phyloP scores from a whole-genome alignment of 495 filamentous ascomycete species.

The Viridothelium virens region DNA sequence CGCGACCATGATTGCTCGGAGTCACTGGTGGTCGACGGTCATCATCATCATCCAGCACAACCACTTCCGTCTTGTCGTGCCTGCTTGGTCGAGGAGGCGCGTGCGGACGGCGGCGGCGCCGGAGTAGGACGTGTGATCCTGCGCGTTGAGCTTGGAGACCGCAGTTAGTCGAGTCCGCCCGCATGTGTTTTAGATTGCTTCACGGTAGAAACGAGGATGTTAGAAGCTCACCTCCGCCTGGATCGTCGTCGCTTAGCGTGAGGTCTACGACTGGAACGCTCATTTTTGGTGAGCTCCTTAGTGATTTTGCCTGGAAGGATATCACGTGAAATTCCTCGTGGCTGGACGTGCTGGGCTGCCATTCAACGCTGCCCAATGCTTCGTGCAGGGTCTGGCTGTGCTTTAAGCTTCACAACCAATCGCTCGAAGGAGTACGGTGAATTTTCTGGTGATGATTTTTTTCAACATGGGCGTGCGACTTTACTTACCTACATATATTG shows the following conservation, averaged over 20 bases:
- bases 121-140: not conserved
- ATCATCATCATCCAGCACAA: not conserved
- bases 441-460: too few relatives aligned
- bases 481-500: too few relatives aligned
- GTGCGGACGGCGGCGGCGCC: not conserved
- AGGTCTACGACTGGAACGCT: not conserved
- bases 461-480: too few relatives aligned
- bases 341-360: not conserved
- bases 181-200: not conserved
- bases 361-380: not conserved
- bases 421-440: not conserved
- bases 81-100: not conserved
- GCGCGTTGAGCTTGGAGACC: not conserved
- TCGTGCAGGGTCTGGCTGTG: not conserved
- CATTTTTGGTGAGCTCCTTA: not conserved
- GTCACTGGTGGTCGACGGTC: not conserved
- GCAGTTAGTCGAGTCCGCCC: not conserved
- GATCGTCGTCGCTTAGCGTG: not conserved
- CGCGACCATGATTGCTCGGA: conserved; percentile 1
- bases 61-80: not conserved
- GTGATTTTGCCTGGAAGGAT: not conserved
- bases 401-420: not conserved
- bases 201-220: not conserved
- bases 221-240: not conserved
- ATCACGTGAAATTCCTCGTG: not conserved